Base-by-base conservation (phyloP, 768 basidiomycete genomes). In the Dioszegia hungarica region DNA sequence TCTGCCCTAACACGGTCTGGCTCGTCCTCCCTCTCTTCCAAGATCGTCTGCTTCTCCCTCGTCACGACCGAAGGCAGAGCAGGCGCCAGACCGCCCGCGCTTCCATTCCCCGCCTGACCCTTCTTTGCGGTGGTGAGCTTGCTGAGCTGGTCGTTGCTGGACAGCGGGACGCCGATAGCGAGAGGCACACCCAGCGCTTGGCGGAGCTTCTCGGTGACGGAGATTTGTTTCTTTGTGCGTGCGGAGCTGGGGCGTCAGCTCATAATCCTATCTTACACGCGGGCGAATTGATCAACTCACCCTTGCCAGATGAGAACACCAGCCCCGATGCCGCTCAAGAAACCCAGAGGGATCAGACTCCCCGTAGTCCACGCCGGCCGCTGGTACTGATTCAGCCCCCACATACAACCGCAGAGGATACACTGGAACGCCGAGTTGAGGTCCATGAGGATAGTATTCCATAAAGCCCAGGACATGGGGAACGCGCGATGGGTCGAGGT, bases 341-440 rank as follows among this genome's bases (percentile, higher is more conserved):
- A 91, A 27, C 82, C 82, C 0, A 79, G 78, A 0, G 87, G 86
- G 46, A 93, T 88, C 15, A 90, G 80, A 29, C 78, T 78, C 0
- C 84, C 79, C 0, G 78, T 78, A 1, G 78, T 79, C 78, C 78
- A 78, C 14, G 79, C 66, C 24, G 78, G 78, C 33, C 78, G 62
- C 31, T 67, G n/a, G 72, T 61, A 64, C 58, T 66, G 56, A 63
- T 72, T 83, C 67, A 90, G 66, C 8, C 84, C 81, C 89, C 89
- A 90, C 88, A 90, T 89, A 41, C 81, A 83, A 10, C 82, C 85
- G 64, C 88, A 54, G 19, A 61, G 56, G 15, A 64, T 54, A 61
- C 64, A 85, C 77, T 90, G 90, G 72, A 90, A 91, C 57, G 88
- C 72, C 0, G 88, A 89, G 75, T 91, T 91, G 36, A 85, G 64